Evolutionary conservation across 1,139 yeast species (phyloP), one percentile per base, ranked within the genome.

Genomic region (Scheffersomyces parashehatae): DNA sequence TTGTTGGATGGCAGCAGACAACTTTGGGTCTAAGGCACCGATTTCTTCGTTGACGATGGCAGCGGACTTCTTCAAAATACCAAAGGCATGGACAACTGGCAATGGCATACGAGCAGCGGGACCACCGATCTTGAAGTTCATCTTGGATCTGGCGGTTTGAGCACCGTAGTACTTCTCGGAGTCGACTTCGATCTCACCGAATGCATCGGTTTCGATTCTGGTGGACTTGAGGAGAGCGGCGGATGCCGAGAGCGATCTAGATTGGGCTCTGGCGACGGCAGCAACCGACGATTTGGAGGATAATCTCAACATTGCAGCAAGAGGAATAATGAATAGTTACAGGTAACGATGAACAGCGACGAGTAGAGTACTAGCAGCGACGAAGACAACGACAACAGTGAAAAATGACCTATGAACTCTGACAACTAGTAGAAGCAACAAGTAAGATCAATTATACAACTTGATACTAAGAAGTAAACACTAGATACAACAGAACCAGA

Each of bases 121-220:
- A 45, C 97, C 98, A 53, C 99, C 99, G 60, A 93, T 93, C 68
- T 90, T 88, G 77, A 93, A 93, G 78, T 93, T 93, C 70, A 85
- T 87, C 58, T 83, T 79, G 11, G 98, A 85, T 69, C 96, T 82
- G 67, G 95, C 97, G 48, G 99, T 93, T 73, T 93, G 99, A 36
- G 99, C 98, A 49, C 99, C 98, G 88, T 96, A 91, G 76, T 91
- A 91, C 64, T 82, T 84, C 61, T 86, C 78, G 48, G 80, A 72
- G 46, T 90, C 95, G 41, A 91, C 98, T 62, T 88, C 88, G 59
- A 93, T 86, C 62, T 88, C 96, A 56, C 99, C 99, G 62, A 93
- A 93, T 41, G 98, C 97, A 69, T 93, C 99, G 46, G 90, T 80
- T 68, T 93, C 99, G 47, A 80, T 80, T 75, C 98, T 84, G 47